Percentiles rank a stretch among this genome's conserved stretches.
phyloP scores from a whole-genome alignment of 1,139 yeast genomes.

The Yueomyces sp. region DNA sequence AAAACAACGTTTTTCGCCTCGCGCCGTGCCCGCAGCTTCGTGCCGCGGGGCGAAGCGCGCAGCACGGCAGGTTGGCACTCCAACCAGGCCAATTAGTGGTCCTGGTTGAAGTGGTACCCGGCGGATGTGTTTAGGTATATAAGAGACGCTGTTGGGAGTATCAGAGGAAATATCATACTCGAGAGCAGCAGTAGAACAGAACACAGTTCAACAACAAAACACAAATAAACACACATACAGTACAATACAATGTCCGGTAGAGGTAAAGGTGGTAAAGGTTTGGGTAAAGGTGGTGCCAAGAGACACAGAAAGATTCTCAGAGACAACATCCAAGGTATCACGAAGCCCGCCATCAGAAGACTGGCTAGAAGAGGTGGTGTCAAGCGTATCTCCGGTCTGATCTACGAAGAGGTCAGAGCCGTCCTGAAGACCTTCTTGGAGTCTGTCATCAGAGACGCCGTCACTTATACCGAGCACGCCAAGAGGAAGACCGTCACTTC shows the following conservation, averaged over 20 bases:
- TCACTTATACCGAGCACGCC: conserved; percentile 98
- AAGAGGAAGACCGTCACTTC: conserved; percentile 99
- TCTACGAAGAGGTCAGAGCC: conserved; percentile 97
- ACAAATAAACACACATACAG: background rate
- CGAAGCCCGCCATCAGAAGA: conserved; percentile 98
- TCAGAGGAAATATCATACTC: no score
- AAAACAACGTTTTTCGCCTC: no score
- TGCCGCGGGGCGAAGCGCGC: no score
- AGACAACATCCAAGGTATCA: conserved; percentile 97
- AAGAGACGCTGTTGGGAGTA: no score
- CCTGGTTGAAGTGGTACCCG: no score
- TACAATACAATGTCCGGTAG: conserved; percentile 68
- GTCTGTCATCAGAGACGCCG: conserved; percentile 95
- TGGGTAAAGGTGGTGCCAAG: conserved; percentile 98
- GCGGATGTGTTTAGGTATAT: no score
- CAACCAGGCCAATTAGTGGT: no score
- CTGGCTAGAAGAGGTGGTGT: conserved; percentile 99
- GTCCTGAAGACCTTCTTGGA: conserved; percentile 90
- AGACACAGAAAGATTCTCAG: conserved; percentile 97
- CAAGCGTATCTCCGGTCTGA: conserved; percentile 97
- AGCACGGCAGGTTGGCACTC: no score
- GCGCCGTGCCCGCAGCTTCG: no score
- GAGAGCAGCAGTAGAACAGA: conserved; percentile 19
- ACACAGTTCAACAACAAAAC: background rate
- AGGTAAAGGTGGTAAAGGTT: conserved; percentile 97